Percentiles rank a stretch among this genome's conserved stretches.
Evolutionary conservation across 2,329 filamentous ascomycete species (phyloP).

Genomic region (Penicillium sp.): DNA sequence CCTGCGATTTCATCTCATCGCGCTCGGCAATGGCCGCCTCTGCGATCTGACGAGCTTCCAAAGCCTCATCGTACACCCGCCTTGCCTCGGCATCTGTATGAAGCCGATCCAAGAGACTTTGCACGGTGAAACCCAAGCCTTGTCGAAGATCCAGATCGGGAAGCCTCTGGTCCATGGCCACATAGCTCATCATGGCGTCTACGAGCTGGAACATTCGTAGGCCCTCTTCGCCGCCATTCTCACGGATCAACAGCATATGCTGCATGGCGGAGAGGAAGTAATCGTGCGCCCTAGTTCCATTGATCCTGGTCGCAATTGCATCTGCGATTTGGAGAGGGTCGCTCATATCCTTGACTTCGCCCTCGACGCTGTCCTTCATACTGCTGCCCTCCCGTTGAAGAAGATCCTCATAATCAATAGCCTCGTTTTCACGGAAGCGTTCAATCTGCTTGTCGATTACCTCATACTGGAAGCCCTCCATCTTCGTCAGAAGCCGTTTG

Average conservation of each 20-base stretch:
- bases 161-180: constrained; percentile 93
- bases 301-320: constrained; percentile 81
- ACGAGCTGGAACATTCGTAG: constrained; percentile 96
- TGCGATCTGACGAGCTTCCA: constrained; percentile 87
- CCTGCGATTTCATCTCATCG: constrained; percentile 85
- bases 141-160: constrained; percentile 98
- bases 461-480: constrained; percentile 98
- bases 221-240: constrained; percentile 88
- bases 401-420: constrained; percentile 97
- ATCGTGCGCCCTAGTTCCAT: constrained; percentile 82
- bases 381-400: constrained; percentile 87
- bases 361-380: constrained; percentile 82
- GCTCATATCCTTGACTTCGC: constrained; percentile 84
- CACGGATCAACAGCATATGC: constrained; percentile 86
- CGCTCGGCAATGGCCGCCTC: constrained; percentile 95
- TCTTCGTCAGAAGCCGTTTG: constrained; percentile 90
- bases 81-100: constrained; percentile 95
- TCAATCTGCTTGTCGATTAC: constrained; percentile 98
- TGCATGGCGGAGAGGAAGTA: constrained; percentile 96
- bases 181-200: constrained; percentile 98
- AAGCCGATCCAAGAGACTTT: constrained; percentile 89
- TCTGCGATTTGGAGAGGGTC: constrained; percentile 93
- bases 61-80: constrained; percentile 84
- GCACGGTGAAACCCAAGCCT: constrained; percentile 94
- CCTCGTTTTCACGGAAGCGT: constrained; percentile 87